Conservation (phyloP, 208 protist genomes). For the Blechomonas ayalai region DNA sequence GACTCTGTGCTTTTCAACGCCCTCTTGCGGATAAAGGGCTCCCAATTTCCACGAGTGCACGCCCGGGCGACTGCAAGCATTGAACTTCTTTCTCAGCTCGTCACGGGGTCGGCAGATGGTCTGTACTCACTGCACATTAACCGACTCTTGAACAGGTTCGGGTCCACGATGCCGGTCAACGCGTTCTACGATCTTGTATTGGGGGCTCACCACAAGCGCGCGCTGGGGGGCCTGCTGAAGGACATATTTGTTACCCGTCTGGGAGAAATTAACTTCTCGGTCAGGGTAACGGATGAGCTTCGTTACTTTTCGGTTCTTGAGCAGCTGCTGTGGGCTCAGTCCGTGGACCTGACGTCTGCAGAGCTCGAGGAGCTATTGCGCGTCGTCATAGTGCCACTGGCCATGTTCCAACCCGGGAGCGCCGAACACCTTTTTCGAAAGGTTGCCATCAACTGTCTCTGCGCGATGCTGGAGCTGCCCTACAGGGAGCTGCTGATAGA, state of each 20-base stretch:
- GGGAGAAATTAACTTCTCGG: constrained; percentile 49
- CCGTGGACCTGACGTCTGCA: constrained; percentile 15
- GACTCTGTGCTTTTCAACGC: constrained; percentile 80
- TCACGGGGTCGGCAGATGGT: constrained; percentile 43
- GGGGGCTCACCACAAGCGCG: constrained; percentile 12
- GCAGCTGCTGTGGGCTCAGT: constrained; percentile 42
- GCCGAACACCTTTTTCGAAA: constrained; percentile 80
- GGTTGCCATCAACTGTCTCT: constrained; percentile 73
- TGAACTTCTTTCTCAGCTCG: constrained; percentile 32
- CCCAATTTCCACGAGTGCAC: constrained; percentile 33
- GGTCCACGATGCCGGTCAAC: constrained; percentile 45
- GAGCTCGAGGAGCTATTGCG: constrained; percentile 60
- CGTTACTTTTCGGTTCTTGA: constrained; percentile 70
- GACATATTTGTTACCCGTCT: constrained; percentile 66
- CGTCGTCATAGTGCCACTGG: constrained; percentile 52
- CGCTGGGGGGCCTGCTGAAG: constrained; percentile 27
- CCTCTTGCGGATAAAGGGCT: constrained; percentile 46
- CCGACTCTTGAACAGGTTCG: constrained; percentile 57
- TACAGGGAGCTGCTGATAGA: constrained; percentile 17
- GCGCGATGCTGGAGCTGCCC: constrained; percentile 28
- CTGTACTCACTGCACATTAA: constrained; percentile 65
- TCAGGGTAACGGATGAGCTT: constrained; percentile 69
- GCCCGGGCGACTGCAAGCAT: constrained; percentile 22
- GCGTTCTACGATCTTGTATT: constrained; percentile 71
- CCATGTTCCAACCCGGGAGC: constrained; percentile 51